Conservation (phyloP, 1,139 yeast genomes). For the Suhomyces terraborum region DNA sequence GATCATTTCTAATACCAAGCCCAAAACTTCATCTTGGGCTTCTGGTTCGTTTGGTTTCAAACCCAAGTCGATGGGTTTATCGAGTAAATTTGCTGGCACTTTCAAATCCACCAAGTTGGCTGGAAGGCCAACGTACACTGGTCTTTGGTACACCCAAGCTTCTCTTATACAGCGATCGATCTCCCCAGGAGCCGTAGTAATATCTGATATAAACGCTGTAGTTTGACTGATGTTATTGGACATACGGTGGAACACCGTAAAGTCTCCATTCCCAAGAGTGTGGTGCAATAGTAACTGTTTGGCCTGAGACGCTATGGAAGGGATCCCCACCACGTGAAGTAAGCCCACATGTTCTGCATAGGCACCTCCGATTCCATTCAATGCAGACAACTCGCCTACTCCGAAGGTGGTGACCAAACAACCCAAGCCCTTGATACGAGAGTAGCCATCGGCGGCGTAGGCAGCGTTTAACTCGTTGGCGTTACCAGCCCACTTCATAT, state of each 20-base stretch:
- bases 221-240: constrained; percentile 36
- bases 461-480: constrained; percentile 75
- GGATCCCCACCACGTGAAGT: constrained; percentile 58
- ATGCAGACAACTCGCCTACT: constrained; percentile 63
- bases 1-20: constrained; percentile 31
- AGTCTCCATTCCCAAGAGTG: constrained; percentile 83
- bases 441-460: constrained; percentile 72
- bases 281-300: constrained; percentile 56
- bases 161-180: constrained; percentile 41
- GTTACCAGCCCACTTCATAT: constrained; percentile 60
- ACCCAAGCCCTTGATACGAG: constrained; percentile 60
- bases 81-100: constrained; percentile 33
- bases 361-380: constrained; percentile 61
- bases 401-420: constrained; percentile 68
- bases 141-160: constrained; percentile 41
- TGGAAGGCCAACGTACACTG: constrained; percentile 43
- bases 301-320: constrained; percentile 63
- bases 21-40: constrained; percentile 37
- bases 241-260: constrained; percentile 76
- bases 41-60: constrained; percentile 31
- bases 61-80: constrained; percentile 34
- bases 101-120: constrained; percentile 39
- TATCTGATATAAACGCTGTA: constrained; percentile 34
- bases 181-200: constrained; percentile 32
- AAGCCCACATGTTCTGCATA: constrained; percentile 63